These are phyloP conservation scores for Neonectria ditissima DNA, from an alignment of 2,329 filamentous ascomycete species.

Conservation along the genomic window DNA sequence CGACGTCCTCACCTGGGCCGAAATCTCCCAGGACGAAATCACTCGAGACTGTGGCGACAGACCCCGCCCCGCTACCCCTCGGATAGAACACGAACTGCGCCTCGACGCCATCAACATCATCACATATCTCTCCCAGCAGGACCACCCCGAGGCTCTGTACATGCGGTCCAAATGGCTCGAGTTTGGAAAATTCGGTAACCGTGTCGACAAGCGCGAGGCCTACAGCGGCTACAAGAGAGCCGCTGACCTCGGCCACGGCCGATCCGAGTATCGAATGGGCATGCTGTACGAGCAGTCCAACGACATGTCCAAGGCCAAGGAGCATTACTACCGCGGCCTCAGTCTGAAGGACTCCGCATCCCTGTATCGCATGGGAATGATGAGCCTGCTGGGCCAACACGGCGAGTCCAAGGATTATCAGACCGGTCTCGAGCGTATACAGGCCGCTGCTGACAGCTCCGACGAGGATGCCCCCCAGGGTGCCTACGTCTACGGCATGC, in stretches of 20 bases:
- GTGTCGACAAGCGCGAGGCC: slow-evolving; percentile 93
- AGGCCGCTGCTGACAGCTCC: slow-evolving; percentile 83
- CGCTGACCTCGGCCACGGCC: slow-evolving; percentile 85
- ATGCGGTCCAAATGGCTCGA: slow-evolving; percentile 97
- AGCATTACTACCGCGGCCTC: slow-evolving; percentile 88
- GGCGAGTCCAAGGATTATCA: slow-evolving; percentile 86
- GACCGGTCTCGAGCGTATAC: slow-evolving; percentile 84
- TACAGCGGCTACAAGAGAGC: slow-evolving; percentile 88
- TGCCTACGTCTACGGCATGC: slow-evolving; percentile 95
- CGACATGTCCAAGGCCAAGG: slow-evolving; percentile 89
- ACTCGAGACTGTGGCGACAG: slow-evolving; percentile 68
- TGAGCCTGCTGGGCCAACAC: slow-evolving; percentile 94
- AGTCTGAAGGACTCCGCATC: slow-evolving; percentile 88
- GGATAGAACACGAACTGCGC: slow-evolving; percentile 87
- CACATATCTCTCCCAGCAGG: slow-evolving; percentile 87
- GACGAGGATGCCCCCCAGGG: slow-evolving; percentile 98
- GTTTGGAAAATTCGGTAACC: slow-evolving; percentile 94
- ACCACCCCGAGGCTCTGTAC: slow-evolving; percentile 93
- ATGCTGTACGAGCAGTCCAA: slow-evolving; percentile 98
- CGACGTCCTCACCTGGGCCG: slow-evolving; percentile 89
- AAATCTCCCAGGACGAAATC: slow-evolving; percentile 83
- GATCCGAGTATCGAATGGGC: slow-evolving; percentile 95
- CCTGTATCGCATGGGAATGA: slow-evolving; percentile 91
- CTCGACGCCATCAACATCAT: slow-evolving; percentile 93
- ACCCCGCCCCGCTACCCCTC: slow-evolving; percentile 80